Evolutionary conservation across 73 alveolate species (phyloP).

Genomic region (Paramecium primaurelia): DNA sequence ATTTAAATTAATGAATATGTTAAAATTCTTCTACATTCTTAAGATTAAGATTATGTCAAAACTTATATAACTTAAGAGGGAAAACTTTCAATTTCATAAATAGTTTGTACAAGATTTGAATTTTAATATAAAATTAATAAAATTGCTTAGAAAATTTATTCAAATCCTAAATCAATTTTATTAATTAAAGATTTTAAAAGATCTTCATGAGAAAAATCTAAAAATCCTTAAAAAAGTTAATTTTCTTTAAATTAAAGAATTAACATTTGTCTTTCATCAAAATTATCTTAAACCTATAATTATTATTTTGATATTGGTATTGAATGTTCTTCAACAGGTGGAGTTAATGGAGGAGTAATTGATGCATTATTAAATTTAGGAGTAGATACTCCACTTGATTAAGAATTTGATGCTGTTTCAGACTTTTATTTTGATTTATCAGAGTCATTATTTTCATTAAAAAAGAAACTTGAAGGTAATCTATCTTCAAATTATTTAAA

Average conservation of each 20-base stretch:
- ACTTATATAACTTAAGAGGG: background rate
- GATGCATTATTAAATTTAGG: background rate
- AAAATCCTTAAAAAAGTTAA: background rate
- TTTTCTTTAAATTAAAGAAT: background rate
- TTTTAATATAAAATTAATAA: background rate
- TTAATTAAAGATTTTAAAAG: background rate
- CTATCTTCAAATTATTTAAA: background rate
- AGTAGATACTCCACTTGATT: background rate
- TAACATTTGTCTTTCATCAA: background rate
- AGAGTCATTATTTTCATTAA: background rate
- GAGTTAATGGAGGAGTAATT: background rate
- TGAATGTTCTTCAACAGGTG: background rate
- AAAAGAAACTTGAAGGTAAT: background rate
- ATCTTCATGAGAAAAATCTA: background rate
- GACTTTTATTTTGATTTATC: background rate
- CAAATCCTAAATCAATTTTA: slow-evolving; percentile 12
- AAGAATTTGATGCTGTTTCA: background rate
- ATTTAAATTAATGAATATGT: background rate
- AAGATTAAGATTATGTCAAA: background rate
- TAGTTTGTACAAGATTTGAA: background rate
- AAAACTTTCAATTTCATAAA: background rate
- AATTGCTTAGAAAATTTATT: background rate
- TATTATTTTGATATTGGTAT: background rate
- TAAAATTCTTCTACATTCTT: background rate
- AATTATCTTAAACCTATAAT: background rate